Conservation (phyloP, 2,329 filamentous ascomycete species). For the Colletotrichum coccodes region DNA sequence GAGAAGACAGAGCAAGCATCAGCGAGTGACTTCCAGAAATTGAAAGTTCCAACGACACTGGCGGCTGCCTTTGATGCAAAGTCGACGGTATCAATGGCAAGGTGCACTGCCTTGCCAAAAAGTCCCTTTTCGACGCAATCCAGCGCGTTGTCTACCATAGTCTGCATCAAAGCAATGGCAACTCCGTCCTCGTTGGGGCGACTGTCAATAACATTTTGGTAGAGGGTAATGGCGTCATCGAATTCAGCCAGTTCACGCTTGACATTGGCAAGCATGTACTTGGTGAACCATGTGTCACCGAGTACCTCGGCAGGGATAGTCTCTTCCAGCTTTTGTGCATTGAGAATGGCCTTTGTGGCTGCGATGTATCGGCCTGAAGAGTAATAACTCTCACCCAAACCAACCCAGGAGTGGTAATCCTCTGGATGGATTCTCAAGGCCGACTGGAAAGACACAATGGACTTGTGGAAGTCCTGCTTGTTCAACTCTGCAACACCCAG, state of each 20-base stretch:
- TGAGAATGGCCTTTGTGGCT: constrained; percentile 89
- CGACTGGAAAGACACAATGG: constrained; percentile 91
- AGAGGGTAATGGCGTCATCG: constrained; percentile 82
- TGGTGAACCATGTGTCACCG: constrained; percentile 90
- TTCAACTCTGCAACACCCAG: constrained; percentile 95
- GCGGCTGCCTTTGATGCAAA: constrained; percentile 72
- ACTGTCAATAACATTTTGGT: constrained; percentile 75
- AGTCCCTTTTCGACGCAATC: constrained; percentile 83
- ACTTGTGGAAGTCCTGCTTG: constrained; percentile 88
- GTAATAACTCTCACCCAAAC: constrained; percentile 96
- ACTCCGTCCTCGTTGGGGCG: constrained; percentile 86
- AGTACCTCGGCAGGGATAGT: constrained; percentile 50
- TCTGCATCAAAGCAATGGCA: constrained; percentile 87
- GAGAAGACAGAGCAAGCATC: constrained; percentile 90
- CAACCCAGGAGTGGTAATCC: constrained; percentile 96
- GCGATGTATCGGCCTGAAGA: constrained; percentile 93
- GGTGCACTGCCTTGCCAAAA: constrained; percentile 83
- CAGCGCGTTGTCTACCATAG: constrained; percentile 83
- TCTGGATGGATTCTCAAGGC: constrained; percentile 84
- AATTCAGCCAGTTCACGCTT: constrained; percentile 92
- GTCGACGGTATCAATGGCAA: constrained; percentile 75
- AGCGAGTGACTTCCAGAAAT: constrained; percentile 92
- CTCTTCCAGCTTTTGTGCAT: constrained; percentile 81
- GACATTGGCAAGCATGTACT: constrained; percentile 96
- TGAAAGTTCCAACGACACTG: constrained; percentile 79